These are phyloP conservation scores for Juglanconis oblonga DNA, from an alignment of 2,329 filamentous ascomycete species.

Conservation along the genomic window DNA sequence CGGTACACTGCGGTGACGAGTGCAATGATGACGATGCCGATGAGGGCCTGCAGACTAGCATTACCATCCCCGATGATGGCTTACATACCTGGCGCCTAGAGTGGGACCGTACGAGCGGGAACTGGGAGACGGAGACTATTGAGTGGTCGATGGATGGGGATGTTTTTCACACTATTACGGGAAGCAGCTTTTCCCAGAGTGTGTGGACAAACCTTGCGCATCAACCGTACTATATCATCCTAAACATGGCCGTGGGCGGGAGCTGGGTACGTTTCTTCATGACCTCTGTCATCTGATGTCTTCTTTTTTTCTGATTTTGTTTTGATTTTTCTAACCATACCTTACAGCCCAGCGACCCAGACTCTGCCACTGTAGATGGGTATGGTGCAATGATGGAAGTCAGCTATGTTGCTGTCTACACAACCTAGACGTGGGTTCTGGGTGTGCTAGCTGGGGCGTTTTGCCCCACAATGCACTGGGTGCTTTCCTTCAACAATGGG, in stretches of 20 bases:
- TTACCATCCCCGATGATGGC: conserved; percentile 39
- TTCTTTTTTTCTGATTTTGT: neutral
- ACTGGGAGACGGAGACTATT: conserved; percentile 46
- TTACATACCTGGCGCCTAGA: conserved; percentile 49
- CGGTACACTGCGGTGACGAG: conserved; percentile 45
- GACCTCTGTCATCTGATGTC: neutral
- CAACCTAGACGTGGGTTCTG: neutral
- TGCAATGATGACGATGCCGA: conserved; percentile 41
- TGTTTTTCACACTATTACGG: conserved; percentile 41
- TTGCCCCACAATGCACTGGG: neutral
- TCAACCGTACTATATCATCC: conserved; percentile 25
- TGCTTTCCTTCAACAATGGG: neutral
- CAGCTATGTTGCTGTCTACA: conserved; percentile 25
- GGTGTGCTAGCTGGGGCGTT: neutral
- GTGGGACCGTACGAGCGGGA: conserved; percentile 40
- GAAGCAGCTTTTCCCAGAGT: conserved; percentile 36
- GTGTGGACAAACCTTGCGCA: conserved; percentile 39
- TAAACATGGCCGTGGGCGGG: conserved; percentile 29
- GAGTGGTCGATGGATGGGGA: conserved; percentile 46
- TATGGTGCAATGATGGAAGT: conserved; percentile 30
- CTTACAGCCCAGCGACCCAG: conserved; percentile 26
- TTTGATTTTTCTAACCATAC: neutral
- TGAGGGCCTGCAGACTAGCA: conserved; percentile 35
- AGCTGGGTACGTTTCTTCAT: conserved; percentile 26
- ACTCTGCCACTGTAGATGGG: conserved; percentile 25